phyloP scores from a whole-genome alignment of 148 eudicot species.

The Rhododendron vialii region DNA sequence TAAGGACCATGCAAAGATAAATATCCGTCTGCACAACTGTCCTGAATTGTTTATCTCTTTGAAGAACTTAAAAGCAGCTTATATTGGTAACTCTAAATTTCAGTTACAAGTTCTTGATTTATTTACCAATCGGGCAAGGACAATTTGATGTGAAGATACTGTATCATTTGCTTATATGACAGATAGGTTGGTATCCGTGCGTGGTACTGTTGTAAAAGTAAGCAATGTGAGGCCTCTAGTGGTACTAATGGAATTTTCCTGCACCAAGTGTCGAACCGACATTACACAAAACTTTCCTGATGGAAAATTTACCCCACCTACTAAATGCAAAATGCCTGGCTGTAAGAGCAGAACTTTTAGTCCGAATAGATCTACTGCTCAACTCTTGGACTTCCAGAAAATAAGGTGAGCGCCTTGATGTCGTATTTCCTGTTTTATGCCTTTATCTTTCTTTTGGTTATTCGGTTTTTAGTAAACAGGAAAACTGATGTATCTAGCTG shows the following conservation, averaged over 20 bases:
- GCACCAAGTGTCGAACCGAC: constrained; percentile 72
- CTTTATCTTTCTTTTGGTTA: not conserved
- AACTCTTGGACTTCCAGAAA: constrained; percentile 83
- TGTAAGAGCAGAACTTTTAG: constrained; percentile 79
- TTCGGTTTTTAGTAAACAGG: not conserved
- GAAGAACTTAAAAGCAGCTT: constrained; percentile 95
- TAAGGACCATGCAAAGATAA: constrained; percentile 47
- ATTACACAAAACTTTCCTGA: constrained; percentile 76
- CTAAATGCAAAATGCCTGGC: constrained; percentile 58
- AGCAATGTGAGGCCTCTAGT: constrained; percentile 94
- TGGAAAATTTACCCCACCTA: constrained; percentile 94
- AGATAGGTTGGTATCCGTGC: constrained; percentile 91
- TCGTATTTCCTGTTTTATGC: constrained; percentile 6
- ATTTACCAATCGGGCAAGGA: not conserved
- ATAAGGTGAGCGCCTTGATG: constrained; percentile 50
- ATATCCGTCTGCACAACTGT: constrained; percentile 71
- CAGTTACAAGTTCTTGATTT: not conserved
- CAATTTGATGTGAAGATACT: not conserved
- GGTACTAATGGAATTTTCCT: constrained; percentile 68
- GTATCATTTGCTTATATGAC: constrained; percentile 26
- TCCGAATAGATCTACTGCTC: constrained; percentile 76
- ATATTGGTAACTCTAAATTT: constrained; percentile 59
- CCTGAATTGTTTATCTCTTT: constrained; percentile 81
- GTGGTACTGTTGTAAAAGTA: constrained; percentile 87
- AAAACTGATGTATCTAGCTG: not conserved